phyloP scores from a whole-genome alignment of 2,329 filamentous ascomycete genomes.

The Aspergillus quadricinctus region DNA sequence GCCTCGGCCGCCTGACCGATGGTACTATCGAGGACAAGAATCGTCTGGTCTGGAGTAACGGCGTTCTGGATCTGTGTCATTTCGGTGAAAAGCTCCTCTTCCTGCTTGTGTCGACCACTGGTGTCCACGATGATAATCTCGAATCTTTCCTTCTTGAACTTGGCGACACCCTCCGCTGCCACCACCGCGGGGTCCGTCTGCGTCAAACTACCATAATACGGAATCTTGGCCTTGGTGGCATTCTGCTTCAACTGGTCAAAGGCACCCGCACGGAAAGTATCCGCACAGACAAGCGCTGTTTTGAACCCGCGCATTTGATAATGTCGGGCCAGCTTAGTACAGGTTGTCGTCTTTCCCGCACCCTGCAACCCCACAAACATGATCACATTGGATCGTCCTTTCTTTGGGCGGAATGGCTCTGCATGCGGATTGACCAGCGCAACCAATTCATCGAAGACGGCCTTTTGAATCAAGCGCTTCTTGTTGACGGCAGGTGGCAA shows the following conservation, averaged over 20 bases:
- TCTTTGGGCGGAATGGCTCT: slow-evolving; percentile 94
- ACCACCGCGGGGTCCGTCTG: slow-evolving; percentile 94
- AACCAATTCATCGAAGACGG: slow-evolving; percentile 95
- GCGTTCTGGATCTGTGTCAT: slow-evolving; percentile 96
- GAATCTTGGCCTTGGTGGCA: slow-evolving; percentile 97
- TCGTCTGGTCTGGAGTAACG: slow-evolving; percentile 89
- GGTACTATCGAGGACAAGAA: slow-evolving; percentile 94
- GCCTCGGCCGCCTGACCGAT: slow-evolving; percentile 95
- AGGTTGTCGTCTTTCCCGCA: slow-evolving; percentile 96
- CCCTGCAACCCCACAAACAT: slow-evolving; percentile 99
- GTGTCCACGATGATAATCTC: slow-evolving; percentile 99
- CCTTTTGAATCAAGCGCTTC: slow-evolving; percentile 95
- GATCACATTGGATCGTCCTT: slow-evolving; percentile 92
- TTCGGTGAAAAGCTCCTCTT: slow-evolving; percentile 90
- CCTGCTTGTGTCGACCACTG: slow-evolving; percentile 88
- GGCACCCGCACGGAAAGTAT: slow-evolving; percentile 96
- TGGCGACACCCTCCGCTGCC: slow-evolving; percentile 90
- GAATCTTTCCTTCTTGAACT: slow-evolving; percentile 98
- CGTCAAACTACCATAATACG: slow-evolving; percentile 94
- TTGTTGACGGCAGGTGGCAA: slow-evolving; percentile 90
- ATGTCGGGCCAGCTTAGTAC: slow-evolving; percentile 92
- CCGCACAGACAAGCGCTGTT: slow-evolving; percentile 89
- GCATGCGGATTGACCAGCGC: slow-evolving; percentile 92
- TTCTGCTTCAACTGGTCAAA: slow-evolving; percentile 99
- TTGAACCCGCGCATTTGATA: slow-evolving; percentile 93